These are phyloP conservation scores for Botrytis porri DNA, from an alignment of 2,329 filamentous ascomycete genomes.

Conservation along the genomic window DNA sequence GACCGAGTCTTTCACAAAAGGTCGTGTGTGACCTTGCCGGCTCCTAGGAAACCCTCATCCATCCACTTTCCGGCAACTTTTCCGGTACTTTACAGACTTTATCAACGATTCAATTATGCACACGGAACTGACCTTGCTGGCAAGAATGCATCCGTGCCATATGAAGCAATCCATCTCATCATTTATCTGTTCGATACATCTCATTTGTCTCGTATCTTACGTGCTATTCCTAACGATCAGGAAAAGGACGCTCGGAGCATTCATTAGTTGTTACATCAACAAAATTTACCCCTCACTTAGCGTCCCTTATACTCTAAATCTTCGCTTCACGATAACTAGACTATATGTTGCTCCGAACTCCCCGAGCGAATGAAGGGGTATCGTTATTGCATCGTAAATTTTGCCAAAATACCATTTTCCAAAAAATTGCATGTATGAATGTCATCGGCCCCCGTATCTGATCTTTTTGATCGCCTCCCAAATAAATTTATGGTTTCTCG, in stretches of 20 bases:
- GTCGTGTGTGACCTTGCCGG: not conserved
- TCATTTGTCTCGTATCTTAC: not conserved
- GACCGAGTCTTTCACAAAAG: not conserved
- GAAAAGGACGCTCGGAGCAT: not conserved
- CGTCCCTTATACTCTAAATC: not conserved
- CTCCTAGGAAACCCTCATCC: not conserved
- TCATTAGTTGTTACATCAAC: not conserved
- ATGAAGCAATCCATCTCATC: not conserved
- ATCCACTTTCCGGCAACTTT: not conserved
- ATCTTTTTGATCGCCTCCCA: not conserved
- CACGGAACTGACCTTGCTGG: not conserved
- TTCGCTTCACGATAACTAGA: not conserved
- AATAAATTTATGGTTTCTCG: not conserved
- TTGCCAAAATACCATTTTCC: slow-evolving; percentile 7
- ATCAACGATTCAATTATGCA: not conserved
- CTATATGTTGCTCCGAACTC: not conserved
- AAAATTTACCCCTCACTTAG: not conserved
- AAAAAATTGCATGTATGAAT: not conserved
- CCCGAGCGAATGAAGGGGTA: slow-evolving; percentile 21
- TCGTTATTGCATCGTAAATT: slow-evolving; percentile 15
- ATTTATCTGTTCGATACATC: not conserved
- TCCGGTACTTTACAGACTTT: not conserved
- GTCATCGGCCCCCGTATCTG: not conserved
- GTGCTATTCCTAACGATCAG: not conserved
- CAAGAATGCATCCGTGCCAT: not conserved